phyloP scores from a whole-genome alignment of 805 yeast species.

The Candida caryicola region DNA sequence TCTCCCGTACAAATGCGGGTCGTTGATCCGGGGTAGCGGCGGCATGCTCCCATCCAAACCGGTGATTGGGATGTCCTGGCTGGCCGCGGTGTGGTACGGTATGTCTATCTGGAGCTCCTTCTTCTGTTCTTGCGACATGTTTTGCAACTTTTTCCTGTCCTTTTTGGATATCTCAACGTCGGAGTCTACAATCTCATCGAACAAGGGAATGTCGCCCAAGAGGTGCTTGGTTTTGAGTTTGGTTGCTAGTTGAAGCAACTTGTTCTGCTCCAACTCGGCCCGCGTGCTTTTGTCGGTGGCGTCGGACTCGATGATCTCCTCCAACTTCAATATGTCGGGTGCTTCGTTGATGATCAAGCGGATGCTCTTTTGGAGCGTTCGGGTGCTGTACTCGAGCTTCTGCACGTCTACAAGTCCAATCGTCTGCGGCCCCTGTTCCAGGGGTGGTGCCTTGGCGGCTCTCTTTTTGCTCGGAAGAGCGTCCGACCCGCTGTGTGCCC shows the following conservation, averaged over 20 bases:
- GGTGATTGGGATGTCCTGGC: slow-evolving; percentile 5
- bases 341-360: slow-evolving; percentile 38
- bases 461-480: too few species aligned
- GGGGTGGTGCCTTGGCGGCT: too few species aligned
- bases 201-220: slow-evolving; percentile 46
- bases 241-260: slow-evolving; percentile 58
- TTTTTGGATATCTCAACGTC: slow-evolving; percentile 23
- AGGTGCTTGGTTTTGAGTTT: slow-evolving; percentile 54
- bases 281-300: slow-evolving; percentile 42
- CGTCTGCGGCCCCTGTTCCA: too few species aligned
- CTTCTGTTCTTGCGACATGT: slow-evolving; percentile 1
- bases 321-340: slow-evolving; percentile 49
- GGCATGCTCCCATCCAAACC: slow-evolving; percentile 40
- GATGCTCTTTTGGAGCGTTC: slow-evolving; percentile 21
- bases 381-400: slow-evolving; percentile 39
- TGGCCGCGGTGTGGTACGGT: slow-evolving; percentile 5
- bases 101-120: slow-evolving; percentile 7
- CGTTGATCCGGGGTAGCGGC: slow-evolving; percentile 61
- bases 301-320: slow-evolving; percentile 26
- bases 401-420: slow-evolving; percentile 31
- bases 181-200: slow-evolving; percentile 53
- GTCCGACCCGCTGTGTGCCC: too few species aligned
- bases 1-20: slow-evolving; percentile 56
- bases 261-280: slow-evolving; percentile 50
- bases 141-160: slow-evolving; percentile 9